These are phyloP conservation scores for Aspergillus pseudonomiae DNA, from an alignment of 2,329 filamentous ascomycete genomes.

Conservation along the genomic window DNA sequence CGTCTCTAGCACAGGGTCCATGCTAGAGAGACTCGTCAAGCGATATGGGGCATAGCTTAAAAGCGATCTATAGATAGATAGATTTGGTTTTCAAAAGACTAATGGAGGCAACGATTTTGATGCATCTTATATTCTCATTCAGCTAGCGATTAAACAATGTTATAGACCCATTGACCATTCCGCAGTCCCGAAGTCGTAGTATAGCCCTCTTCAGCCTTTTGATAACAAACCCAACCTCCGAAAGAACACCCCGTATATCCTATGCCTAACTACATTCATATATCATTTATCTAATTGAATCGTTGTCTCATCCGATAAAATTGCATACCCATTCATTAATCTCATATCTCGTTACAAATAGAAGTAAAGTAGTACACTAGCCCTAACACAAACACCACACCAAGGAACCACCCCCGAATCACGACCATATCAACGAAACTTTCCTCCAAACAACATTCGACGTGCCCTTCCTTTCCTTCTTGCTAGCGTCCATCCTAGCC, in stretches of 20 bases:
- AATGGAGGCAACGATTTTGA: constrained; percentile 17
- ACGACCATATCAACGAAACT: background rate
- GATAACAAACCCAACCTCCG: background rate
- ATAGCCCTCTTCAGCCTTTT: too few relatives aligned
- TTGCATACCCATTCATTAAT: background rate
- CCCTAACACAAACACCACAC: background rate
- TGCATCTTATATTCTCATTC: constrained; percentile 1
- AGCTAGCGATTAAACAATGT: background rate
- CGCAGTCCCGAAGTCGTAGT: too few relatives aligned
- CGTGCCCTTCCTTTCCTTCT: background rate
- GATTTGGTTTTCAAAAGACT: constrained; percentile 12
- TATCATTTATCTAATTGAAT: background rate
- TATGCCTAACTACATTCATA: background rate
- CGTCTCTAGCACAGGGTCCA: background rate
- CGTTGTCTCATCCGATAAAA: background rate
- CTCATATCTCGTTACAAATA: background rate
- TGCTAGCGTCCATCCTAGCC: background rate
- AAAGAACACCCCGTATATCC: background rate
- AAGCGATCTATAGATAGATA: constrained; percentile 17
- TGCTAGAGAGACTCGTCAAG: background rate
- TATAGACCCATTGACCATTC: too few relatives aligned
- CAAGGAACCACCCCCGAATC: background rate
- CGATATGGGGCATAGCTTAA: background rate
- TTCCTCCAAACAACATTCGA: background rate
- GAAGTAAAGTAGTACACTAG: background rate